Percentiles rank a stretch among this genome's conserved stretches.
These are phyloP conservation scores for Ophiostoma himal-ulmi DNA, from an alignment of 2,329 filamentous ascomycete genomes.

Conservation along the genomic window DNA sequence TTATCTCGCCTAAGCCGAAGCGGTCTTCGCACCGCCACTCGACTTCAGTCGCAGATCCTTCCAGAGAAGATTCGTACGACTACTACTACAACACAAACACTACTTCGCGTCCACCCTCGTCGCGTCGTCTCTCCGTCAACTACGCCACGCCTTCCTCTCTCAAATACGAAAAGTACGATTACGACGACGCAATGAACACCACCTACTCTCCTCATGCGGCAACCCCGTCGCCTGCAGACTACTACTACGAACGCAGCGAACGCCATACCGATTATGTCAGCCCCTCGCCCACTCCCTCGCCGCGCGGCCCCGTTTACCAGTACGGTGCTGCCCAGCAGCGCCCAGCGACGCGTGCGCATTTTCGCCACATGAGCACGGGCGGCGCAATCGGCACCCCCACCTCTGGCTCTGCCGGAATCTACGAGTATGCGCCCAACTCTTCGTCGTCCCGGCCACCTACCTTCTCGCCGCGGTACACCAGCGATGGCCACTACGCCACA, in stretches of 20 bases:
- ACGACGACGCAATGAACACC: constrained; percentile 38
- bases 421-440: constrained; percentile 36
- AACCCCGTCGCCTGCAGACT: constrained; percentile 41
- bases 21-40: constrained; percentile 20
- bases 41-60: constrained; percentile 16
- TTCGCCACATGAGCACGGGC: constrained; percentile 41
- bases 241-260: constrained; percentile 45
- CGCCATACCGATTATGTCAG: constrained; percentile 40
- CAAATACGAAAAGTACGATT: constrained; percentile 28
- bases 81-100: constrained; percentile 10
- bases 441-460: constrained; percentile 40
- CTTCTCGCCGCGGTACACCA: constrained; percentile 57
- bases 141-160: not conserved
- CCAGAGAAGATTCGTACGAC: constrained; percentile 6
- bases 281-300: constrained; percentile 53
- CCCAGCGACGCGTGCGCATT: constrained; percentile 50
- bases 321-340: constrained; percentile 40
- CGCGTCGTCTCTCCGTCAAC: constrained; percentile 13
- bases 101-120: constrained; percentile 7
- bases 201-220: constrained; percentile 42
- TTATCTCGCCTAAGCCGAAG: constrained; percentile 25
- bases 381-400: constrained; percentile 28
- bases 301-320: constrained; percentile 43
- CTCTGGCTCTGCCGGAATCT: constrained; percentile 34
- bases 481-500: constrained; percentile 58